A percentile compares a stretch with the other conserved stretches of the same genome.
Evolutionary conservation across 2,329 filamentous ascomycete genomes (phyloP).

Genomic region (Parastagonospora nodorum): DNA sequence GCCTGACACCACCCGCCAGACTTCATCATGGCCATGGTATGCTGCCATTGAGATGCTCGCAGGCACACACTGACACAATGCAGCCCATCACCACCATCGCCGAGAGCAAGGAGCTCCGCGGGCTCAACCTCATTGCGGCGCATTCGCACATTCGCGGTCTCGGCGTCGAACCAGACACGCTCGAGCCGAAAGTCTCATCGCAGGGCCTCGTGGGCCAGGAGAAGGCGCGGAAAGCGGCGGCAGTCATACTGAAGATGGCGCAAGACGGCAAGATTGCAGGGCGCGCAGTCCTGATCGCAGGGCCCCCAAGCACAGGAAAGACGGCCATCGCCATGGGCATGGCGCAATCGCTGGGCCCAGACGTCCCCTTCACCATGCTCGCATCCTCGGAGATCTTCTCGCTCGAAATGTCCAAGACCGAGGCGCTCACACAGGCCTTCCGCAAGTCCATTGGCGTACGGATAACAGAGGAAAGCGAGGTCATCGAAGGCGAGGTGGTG

Average conservation of each 20-base stretch:
- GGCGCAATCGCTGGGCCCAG: constrained; percentile 90
- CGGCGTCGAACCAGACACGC: constrained; percentile 86
- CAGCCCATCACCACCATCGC: constrained; percentile 77
- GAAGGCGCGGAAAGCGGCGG: constrained; percentile 94
- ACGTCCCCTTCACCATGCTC: constrained; percentile 95
- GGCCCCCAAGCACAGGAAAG: constrained; percentile 95
- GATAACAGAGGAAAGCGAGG: constrained; percentile 98
- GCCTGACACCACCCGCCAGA: neutral
- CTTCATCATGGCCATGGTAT: constrained; percentile 41
- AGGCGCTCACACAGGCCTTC: constrained; percentile 98
- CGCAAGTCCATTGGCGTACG: constrained; percentile 96
- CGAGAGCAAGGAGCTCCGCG: constrained; percentile 93
- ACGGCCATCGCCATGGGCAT: constrained; percentile 99
- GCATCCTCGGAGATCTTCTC: constrained; percentile 98
- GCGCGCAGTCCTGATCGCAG: constrained; percentile 90
- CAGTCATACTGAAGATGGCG: constrained; percentile 97
- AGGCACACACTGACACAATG: constrained; percentile 15
- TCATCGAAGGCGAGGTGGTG: constrained; percentile 98
- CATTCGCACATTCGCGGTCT: constrained; percentile 98
- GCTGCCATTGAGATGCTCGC: constrained; percentile 4
- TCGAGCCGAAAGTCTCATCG: constrained; percentile 82
- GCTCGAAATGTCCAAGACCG: constrained; percentile 98
- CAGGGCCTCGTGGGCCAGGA: constrained; percentile 96
- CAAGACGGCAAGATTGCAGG: constrained; percentile 99
- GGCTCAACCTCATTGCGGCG: constrained; percentile 95